Evolutionary conservation across 192 early-diverging fungal genomes (phyloP), one percentile per base, ranked within the genome.

Genomic region (Coemansia sp.): DNA sequence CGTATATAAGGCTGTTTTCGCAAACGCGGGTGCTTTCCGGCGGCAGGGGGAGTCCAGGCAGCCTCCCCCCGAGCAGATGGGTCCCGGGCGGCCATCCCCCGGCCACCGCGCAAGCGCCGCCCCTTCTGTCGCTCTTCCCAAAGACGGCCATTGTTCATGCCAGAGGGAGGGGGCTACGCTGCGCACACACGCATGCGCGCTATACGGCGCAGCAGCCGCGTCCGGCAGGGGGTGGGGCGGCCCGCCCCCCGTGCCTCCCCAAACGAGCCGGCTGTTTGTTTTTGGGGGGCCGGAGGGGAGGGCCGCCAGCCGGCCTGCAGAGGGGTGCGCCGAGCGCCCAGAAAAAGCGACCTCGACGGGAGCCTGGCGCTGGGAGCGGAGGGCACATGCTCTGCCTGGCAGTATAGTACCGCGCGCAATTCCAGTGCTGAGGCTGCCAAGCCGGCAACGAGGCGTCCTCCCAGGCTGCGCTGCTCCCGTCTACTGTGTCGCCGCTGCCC

Each of bases 121-220:
- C 45, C 42, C 54, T 43, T 31, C 46, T 43, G 53, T 22, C 21
- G 53, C 53, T 43, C 40, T 32, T 54, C 27, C 55, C 55, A 57
- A 57, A 57, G 44, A 26, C 34, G 25, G 11, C 26, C 55, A 57
- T 57, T 57, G 55, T 57, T 48, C 55, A 39, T 27, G 50, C 35
- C 32, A 11, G 53, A 55, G 53, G 53, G 53, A 55, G 43, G 53
- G 50, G 53, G 42, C 53, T 55, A 55, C 29, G 55, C 55, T 57
- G 55, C 44, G 55, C 55, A 48, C 34, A 46, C 55, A 57, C 53
- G 53, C 55, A 48, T 48, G 55, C 55, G 55, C 55, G 55, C 55
- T 57, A 57, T 45, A 57, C 55, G 55, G 55, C 55, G 55, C 55
- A 48, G 55, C 55, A 38, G 34, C 34, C 4, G 50, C 53, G 11